Base-by-base conservation (phyloP, 441 rosid species). In the Syzygium syzygioides region DNA sequence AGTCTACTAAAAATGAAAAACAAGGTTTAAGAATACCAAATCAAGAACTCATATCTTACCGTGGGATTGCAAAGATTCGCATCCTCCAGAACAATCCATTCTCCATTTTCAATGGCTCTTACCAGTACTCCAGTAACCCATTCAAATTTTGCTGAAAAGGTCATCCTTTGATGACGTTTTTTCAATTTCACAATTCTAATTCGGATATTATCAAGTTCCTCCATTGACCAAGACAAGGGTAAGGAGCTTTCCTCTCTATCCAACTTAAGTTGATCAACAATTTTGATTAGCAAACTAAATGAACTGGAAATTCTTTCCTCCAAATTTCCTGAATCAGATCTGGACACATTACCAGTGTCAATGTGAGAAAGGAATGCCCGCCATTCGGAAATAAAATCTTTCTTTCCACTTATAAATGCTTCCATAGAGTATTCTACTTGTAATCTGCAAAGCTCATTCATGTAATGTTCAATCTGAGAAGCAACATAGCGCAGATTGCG, bases 11-110 rank as follows among this genome's bases (percentile, higher is more conserved):
- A 88, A n/a, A 88, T 25, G 48, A 85, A 85, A 34, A 85, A 54
- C 18, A 85, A 79, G 30, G 18, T 26, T 41, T 11, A 55, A 87
- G 87, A 45, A 79, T 60, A 41, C 71, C 62, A 26, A 48, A 52
- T 37, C 45, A 52, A 64, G 14, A 84, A 85, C 18, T 88, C 68
- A 79, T 83, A 41, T 85, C 90, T 80, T 96, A 98, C 99, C 95
- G 99, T 97, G 86, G 99, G 99, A 92, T 94, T 98, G 91, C 99
- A 98, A 87, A 97, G 96, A 93, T 98, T 98, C 91, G 99, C 99
- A 92, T 97, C 95, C 92, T 98, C 96, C 76, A 98, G 92, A 88
- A 98, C 94, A 84, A 98, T 91, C 99, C 99, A 98, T 91, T 98
- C 99, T 90, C 99, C 99, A 88, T 95, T 96, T 92, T 98, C 99